Evolutionary conservation across 2,329 filamentous ascomycete genomes (phyloP), one percentile per base, ranked within the genome.

Genomic region (Helotiales sp.): DNA sequence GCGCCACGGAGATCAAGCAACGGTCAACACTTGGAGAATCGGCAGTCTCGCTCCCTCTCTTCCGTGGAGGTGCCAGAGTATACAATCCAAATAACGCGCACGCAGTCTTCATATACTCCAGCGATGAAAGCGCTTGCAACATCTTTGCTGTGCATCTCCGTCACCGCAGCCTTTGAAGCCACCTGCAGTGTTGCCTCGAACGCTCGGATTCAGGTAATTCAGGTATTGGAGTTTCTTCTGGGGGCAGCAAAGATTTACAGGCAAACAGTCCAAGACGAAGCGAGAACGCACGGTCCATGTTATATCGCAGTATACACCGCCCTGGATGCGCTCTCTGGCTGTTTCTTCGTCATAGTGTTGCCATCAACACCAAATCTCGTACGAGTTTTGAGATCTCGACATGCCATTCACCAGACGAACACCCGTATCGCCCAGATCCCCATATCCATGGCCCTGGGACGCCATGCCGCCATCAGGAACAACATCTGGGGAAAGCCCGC

Each of bases 311-410:
- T n/a, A n/a, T n/a, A n/a, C n/a, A n/a, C n/a, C n/a, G n/a, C n/a
- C n/a, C n/a, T n/a, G n/a, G n/a, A n/a, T n/a, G n/a, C n/a, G n/a
- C n/a, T n/a, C n/a, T n/a, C n/a, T n/a, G n/a, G n/a, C n/a, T n/a
- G n/a, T n/a, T n/a, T n/a, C 25, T 53, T 25, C 50, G 50, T 53
- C 50, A 53, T 42, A 19, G 12, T 53, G 25, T 24, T 30, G n/a
- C n/a, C n/a, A n/a, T 17, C 36, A 7, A 24, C 46, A 4, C 2
- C 15, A 13, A 44, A 53, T 42, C 24, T 52, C 36, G 50, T 53
- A 42, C 25, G 50, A 53, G 24, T n/a, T 46, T 24, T 44, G 50
- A 44, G 50, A 53, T 53, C 50, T 33, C 25, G 12, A 53, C 29
- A 36, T 38, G 17, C 17, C 36, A 53, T 53, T 42, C 36, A 25